phyloP scores from a whole-genome alignment of 2,329 filamentous ascomycete genomes.

The Periconia digitata region DNA sequence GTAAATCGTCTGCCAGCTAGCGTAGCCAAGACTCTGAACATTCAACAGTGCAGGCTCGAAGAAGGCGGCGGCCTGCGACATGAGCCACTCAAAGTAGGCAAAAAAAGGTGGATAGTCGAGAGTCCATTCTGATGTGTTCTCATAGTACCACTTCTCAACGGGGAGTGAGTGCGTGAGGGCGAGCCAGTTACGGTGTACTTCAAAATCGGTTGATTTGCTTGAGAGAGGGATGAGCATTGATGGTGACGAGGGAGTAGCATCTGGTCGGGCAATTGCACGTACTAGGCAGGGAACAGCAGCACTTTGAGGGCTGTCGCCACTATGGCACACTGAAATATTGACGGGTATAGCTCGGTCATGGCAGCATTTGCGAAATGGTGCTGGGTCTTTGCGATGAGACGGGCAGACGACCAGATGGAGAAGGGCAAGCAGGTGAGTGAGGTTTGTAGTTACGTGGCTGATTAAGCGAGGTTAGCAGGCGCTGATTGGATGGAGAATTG shows the following conservation, averaged over 20 bases:
- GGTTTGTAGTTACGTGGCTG: conserved; percentile 1
- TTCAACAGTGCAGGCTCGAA: conserved; percentile 80
- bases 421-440: conserved; percentile 5
- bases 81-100: conserved; percentile 90
- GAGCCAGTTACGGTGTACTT: conserved; percentile 98
- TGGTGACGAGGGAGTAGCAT: conserved; percentile 1
- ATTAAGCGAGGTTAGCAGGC: not conserved
- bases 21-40: conserved; percentile 78
- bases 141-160: conserved; percentile 89
- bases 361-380: conserved; percentile 23
- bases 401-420: too few relatives aligned
- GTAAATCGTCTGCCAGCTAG: conserved; percentile 90
- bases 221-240: conserved; percentile 26
- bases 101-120: conserved; percentile 99
- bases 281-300: conserved; percentile 93
- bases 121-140: conserved; percentile 99
- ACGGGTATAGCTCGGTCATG: conserved; percentile 83
- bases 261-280: conserved; percentile 47
- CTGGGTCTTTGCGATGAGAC: conserved; percentile 7
- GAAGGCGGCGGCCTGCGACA: conserved; percentile 78
- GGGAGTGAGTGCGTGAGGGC: conserved; percentile 91
- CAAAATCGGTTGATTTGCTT: conserved; percentile 98
- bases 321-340: conserved; percentile 84
- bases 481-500: not conserved
- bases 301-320: conserved; percentile 88